Percentiles rank a stretch among this genome's conserved stretches.
Conservation (phyloP, 129 eudicot genomes). For the Kitagawia praeruptora region DNA sequence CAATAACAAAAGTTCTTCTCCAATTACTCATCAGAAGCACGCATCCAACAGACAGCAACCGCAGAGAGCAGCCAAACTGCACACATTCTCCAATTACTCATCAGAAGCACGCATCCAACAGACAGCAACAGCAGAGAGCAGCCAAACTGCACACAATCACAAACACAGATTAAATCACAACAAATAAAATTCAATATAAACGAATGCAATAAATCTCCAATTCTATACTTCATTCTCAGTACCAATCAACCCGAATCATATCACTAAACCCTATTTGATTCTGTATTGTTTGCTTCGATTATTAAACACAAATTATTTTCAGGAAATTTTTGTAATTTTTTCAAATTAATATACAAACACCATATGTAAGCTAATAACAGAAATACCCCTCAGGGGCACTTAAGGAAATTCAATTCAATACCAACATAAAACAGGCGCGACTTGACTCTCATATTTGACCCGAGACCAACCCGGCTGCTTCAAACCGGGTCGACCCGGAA, state of each 20-base stretch:
- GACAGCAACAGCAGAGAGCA: conserved; percentile 78
- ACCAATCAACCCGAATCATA: too few species aligned
- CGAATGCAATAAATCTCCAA: not conserved
- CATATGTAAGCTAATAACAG: not conserved
- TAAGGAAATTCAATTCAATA: not conserved
- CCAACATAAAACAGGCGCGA: not conserved
- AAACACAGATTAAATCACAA: not conserved
- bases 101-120: conserved; percentile 60
- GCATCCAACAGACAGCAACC: conserved; percentile 80
- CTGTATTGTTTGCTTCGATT: not conserved
- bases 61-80: conserved; percentile 71
- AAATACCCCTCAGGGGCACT: not conserved
- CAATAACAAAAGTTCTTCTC: not conserved
- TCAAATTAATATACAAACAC: too few species aligned
- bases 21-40: conserved; percentile 36
- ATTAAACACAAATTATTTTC: too few species aligned
- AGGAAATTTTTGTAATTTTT: too few species aligned
- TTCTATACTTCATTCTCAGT: not conserved
- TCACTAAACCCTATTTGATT: too few species aligned
- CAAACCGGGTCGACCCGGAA: not conserved
- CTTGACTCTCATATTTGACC: not conserved
- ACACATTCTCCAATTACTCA: not conserved
- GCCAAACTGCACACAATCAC: conserved; percentile 40
- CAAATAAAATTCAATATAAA: not conserved
- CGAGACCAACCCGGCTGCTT: not conserved